Percentiles rank a stretch among this genome's conserved stretches.
Evolutionary conservation across 495 filamentous ascomycete genomes (phyloP).

Genomic region (Daldinia caldariorum): DNA sequence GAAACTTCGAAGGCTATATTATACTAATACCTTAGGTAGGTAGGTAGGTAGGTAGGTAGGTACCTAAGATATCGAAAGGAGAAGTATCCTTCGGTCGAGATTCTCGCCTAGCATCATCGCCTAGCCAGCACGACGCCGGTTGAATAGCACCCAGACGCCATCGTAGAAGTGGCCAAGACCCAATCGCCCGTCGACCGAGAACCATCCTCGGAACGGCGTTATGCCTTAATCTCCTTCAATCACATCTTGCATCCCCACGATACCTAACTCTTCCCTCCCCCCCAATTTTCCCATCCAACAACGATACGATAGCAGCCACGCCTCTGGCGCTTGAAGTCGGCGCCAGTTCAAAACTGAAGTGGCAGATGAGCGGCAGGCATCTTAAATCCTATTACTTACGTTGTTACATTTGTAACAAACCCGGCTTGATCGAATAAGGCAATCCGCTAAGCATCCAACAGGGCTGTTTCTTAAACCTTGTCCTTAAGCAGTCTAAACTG

Average conservation of each 20-base stretch:
- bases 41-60: too few species aligned
- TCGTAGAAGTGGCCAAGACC: constrained; percentile 29
- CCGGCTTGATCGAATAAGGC: constrained; percentile 36
- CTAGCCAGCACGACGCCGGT: constrained; percentile 32
- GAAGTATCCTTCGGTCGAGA: constrained; percentile 42
- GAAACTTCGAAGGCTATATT: constrained; percentile 13
- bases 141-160: constrained; percentile 29
- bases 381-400: constrained; percentile 26
- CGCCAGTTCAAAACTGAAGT: constrained; percentile 29
- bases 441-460: constrained; percentile 37
- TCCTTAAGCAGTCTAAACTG: constrained; percentile 17
- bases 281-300: constrained; percentile 7
- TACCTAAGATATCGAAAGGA: constrained; percentile 32
- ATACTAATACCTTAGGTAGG: too few species aligned
- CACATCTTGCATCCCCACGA: constrained; percentile 2
- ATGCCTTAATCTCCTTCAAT: constrained; percentile 5
- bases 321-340: constrained; percentile 13
- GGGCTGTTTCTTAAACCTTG: constrained; percentile 37
- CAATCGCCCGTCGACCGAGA: constrained; percentile 30
- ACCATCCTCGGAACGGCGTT: constrained; percentile 20
- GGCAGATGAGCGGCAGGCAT: constrained; percentile 24
- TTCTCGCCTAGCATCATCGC: constrained; percentile 36
- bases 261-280: background rate
- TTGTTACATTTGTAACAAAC: constrained; percentile 38
- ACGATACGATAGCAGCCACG: background rate